Conservation (phyloP, 1,284 basidiomycete species). For the Chalciporus piperatoides region DNA sequence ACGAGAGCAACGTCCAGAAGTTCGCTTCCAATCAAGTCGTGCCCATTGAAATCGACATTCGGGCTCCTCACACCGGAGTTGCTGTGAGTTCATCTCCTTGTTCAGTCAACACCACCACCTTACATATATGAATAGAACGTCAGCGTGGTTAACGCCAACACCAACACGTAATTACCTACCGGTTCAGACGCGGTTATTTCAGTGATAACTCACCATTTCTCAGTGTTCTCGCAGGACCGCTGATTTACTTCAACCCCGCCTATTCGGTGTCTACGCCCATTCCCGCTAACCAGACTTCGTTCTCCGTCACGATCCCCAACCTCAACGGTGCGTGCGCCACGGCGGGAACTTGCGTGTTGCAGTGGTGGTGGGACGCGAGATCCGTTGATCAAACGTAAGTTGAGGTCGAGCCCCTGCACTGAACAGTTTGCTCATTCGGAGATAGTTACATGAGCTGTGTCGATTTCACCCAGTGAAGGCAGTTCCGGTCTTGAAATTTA, state of each 20-base stretch:
- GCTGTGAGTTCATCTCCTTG: not conserved
- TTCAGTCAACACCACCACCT: not conserved
- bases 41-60: not conserved
- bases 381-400: slow-evolving; percentile 11
- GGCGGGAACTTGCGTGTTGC: slow-evolving; percentile 9
- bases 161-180: not conserved
- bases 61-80: not conserved
- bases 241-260: not conserved
- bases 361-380: slow-evolving; percentile 9
- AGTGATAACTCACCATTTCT: not conserved
- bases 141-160: not conserved
- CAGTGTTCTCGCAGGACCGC: not conserved
- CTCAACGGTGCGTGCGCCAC: slow-evolving; percentile 6
- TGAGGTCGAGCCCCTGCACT: not conserved
- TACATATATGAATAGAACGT: no score
- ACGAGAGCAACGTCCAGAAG: not conserved
- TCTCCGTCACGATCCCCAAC: slow-evolving; percentile 7
- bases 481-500: not conserved
- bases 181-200: not conserved
- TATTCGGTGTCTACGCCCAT: not conserved
- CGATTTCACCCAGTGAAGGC: not conserved
- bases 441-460: not conserved
- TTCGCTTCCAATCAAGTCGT: not conserved
- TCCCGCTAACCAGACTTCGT: not conserved
- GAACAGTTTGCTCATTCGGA: not conserved